Evolutionary conservation across 495 filamentous ascomycete species (phyloP), one percentile per base, ranked within the genome.

Genomic region (Geoglossum glabrum): DNA sequence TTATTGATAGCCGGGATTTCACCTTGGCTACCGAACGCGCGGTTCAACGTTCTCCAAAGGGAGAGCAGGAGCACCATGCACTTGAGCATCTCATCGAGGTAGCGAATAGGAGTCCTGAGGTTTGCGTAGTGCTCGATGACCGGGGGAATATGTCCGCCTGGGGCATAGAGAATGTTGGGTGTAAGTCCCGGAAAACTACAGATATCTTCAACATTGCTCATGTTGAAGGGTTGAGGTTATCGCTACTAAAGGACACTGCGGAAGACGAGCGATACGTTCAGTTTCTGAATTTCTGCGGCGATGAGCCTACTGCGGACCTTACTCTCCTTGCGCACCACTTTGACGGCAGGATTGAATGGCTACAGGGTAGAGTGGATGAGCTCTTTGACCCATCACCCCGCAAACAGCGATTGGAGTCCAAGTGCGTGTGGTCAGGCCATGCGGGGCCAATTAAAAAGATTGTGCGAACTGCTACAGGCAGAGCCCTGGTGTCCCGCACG

Each of bases 151-250:
- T 97, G 87, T 87, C 86, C 50, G 92, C 90, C 0, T 95, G 90
- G 90, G 93, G 87, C 1, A 66, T 99, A 57, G 90, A 97, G 67
- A 87, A 90, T 64, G 76, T 96, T 26, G 87, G 88, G 19, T 82
- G 79, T 63, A 92, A 87, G 62, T 70, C 72, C 31, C 79, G 75
- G 61, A 78, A 82, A 60, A 75, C 77, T 1, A 75, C 80, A 40
- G 81, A 84, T 65, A 79, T 90, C 28, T 95, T 94, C 72, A 94
- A 94, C 62, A 80, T 97, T 63, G 81, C 87, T 6, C 86, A 95
- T 66, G 80, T 87, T 25, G 81, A 86, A 60, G 76, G 83, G 6
- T 66, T 86, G 56, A 73, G 80, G 54, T 73, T 93, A 36, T 77
- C 79, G 27, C 82, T 94, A 61, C 69, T 79, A 54, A 70, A 69